Evolutionary conservation across 306 rosid genomes (phyloP).

Genomic region (Casuarina glauca): DNA sequence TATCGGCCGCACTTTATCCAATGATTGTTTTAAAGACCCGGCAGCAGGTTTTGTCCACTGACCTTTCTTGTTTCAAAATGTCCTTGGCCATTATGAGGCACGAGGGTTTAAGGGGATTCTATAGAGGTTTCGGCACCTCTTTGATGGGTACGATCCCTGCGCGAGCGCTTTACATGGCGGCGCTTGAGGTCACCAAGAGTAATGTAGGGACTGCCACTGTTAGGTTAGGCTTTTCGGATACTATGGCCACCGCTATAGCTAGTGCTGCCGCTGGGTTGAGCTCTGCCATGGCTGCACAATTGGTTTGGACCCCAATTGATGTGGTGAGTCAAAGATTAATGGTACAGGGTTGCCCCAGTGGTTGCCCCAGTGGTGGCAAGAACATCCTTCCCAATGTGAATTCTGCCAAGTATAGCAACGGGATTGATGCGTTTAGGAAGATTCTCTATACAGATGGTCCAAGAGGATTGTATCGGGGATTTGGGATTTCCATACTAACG

Average conservation of each 20-base stretch:
- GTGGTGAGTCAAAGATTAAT: slow-evolving; percentile 92
- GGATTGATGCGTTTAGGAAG: slow-evolving; percentile 80
- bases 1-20: slow-evolving; percentile 77
- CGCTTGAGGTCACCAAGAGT: slow-evolving; percentile 83
- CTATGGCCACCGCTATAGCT: slow-evolving; percentile 64
- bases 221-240: slow-evolving; percentile 71
- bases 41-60: slow-evolving; percentile 71
- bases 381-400: slow-evolving; percentile 41
- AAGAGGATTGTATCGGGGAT: slow-evolving; percentile 86
- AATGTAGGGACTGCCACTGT: slow-evolving; percentile 66
- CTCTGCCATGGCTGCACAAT: slow-evolving; percentile 92
- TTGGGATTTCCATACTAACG: slow-evolving; percentile 81
- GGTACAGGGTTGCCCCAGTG: slow-evolving; percentile 64
- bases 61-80: slow-evolving; percentile 62
- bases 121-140: slow-evolving; percentile 93
- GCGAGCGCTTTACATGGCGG: slow-evolving; percentile 86
- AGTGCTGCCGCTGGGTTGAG: slow-evolving; percentile 81
- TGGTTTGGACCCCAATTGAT: slow-evolving; percentile 96
- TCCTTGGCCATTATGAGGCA: slow-evolving; percentile 61
- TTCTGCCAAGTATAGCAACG: slow-evolving; percentile 62
- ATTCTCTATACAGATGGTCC: slow-evolving; percentile 72
- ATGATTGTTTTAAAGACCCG: slow-evolving; percentile 83
- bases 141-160: slow-evolving; percentile 93
- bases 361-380: slow-evolving; percentile 32
- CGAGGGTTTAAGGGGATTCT: slow-evolving; percentile 86